Evolutionary conservation across 1,284 basidiomycete genomes (phyloP), one percentile per base, ranked within the genome.

Genomic region (Rhodotorula sp.): DNA sequence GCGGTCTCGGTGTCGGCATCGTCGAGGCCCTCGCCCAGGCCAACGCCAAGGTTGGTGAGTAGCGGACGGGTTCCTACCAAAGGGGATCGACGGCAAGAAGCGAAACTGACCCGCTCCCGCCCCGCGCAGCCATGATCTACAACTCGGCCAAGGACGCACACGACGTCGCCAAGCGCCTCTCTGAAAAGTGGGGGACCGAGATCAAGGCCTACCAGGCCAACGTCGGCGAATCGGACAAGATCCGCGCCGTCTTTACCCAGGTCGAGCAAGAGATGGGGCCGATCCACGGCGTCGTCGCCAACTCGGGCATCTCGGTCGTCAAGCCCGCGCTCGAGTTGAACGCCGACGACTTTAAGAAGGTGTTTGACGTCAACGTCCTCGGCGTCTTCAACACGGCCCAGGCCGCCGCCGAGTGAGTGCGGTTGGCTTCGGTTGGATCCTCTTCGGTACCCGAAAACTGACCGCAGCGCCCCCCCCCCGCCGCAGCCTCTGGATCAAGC

Each of bases 251-350:
- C 0, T 84, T 85, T 64, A 72, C 71, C 54, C 71, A 76, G 62
- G 84, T 86, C 66, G 77, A 84, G 59, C 77, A 81, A 7, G 82
- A 83, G 50, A 70, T 84, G 47, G 83, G 83, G 1, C 76, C 76
- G 8, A 80, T 84, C 60, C 80, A 78, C 38, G 83, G 82, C 28
- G 77, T 85, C 60, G 80, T 84, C 59, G 83, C 84, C 64, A 76
- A 76, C 71, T 66, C 73, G 43, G 73, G 75, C n/a, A 75, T 84
- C 15, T 85, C 85, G 4, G 80, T 84, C 64, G 80, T 86, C 50
- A 85, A 85, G 78, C 82, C 83, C 7, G 84, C 85, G 0, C 64
- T 85, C 55, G 83, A 86, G 49, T 75, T 86, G 75, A 80, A 79
- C 16, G 71, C 78, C 2, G 82, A 84, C 0, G 85, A 86, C 61